Base-by-base conservation (phyloP, 2,329 filamentous ascomycete genomes). In the Sordariomycetes sp. region DNA sequence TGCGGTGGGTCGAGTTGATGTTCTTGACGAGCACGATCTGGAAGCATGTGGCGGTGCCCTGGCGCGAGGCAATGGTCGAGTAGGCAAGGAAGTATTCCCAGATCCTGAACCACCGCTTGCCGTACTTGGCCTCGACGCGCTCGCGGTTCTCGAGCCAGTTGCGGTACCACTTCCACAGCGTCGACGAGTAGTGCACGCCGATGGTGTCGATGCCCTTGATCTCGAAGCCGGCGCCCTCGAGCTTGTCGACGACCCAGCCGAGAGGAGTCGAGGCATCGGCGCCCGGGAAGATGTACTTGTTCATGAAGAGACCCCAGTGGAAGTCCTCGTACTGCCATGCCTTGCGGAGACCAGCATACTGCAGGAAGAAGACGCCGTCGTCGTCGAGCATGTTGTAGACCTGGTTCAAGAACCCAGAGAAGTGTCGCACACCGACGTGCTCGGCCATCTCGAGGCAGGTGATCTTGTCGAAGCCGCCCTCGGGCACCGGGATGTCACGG, bases 271-370 rank as follows among this genome's bases (percentile, higher is more conserved):
- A 94, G 34, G 92, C 92, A 56, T 96, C 92, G 33, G 92, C 92
- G 56, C 92, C 92, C 21, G 88, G 92, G 75, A 96, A 96, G 59
- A 96, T 73, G 63, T 96, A 94, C 70, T 94, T 95, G 80, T 96
- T 96, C 87, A 96, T 94, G 75, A 95, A 96, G 30, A 96, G 74
- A 57, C 92, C 92, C 92, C 92, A 96, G 59, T 90, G 84, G 33
- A 95, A 75, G 64, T 96, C 90, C 70, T 96, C 88, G 55, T 94
- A 96, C 63, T 96, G 92, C 92, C 92, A 96, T 43, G 74, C 70
- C 69, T 93, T 93, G 49, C 92, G 82, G 41, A 98, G 75, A 64
- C 92, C 92, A 49, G 90, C 87, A 49, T 93, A 87, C 63, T 96
- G 92, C 40, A 96, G 72, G 75, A 92, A 95, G 70, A 96, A 94